Evolutionary conservation across 140 eudicot genomes (phyloP).

Genomic region (Flaveria floridana): DNA sequence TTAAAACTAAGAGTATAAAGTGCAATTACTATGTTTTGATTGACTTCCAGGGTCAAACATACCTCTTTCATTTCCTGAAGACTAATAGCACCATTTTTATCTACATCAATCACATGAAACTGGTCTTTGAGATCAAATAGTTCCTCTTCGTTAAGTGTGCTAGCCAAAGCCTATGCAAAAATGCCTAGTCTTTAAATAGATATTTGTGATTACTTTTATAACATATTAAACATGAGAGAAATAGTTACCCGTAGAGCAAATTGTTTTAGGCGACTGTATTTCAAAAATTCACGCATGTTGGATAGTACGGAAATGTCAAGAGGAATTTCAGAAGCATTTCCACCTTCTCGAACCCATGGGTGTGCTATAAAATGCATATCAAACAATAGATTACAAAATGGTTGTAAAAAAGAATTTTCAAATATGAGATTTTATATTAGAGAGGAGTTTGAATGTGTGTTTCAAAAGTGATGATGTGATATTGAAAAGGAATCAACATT

Average conservation of each 20-base stretch:
- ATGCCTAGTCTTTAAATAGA: constrained; percentile 11
- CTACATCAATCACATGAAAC: constrained; percentile 83
- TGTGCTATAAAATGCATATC: constrained; percentile 58
- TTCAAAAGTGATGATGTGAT: neutral
- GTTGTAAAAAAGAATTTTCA: neutral
- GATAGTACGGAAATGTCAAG: constrained; percentile 78
- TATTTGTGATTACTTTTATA: neutral
- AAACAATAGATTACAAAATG: neutral
- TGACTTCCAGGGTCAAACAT: constrained; percentile 18
- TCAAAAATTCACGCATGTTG: constrained; percentile 89
- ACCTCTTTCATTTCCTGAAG: constrained; percentile 99
- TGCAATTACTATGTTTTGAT: neutral
- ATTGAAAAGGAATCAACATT: neutral
- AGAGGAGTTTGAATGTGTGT: neutral
- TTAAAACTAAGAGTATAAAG: neutral
- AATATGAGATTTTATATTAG: neutral
- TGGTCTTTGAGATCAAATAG: constrained; percentile 81
- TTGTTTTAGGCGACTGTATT: constrained; percentile 87
- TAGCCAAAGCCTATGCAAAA: constrained; percentile 71
- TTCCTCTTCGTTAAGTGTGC: constrained; percentile 80
- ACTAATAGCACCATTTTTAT: constrained; percentile 87
- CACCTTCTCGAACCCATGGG: constrained; percentile 99
- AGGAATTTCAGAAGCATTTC: constrained; percentile 90
- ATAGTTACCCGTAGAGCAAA: constrained; percentile 67
- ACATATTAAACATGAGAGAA: neutral